A percentile compares a stretch with the other conserved stretches of the same genome.
These are phyloP conservation scores for Penicillium capsulatum DNA, from an alignment of 2,329 filamentous ascomycete species.

Conservation along the genomic window DNA sequence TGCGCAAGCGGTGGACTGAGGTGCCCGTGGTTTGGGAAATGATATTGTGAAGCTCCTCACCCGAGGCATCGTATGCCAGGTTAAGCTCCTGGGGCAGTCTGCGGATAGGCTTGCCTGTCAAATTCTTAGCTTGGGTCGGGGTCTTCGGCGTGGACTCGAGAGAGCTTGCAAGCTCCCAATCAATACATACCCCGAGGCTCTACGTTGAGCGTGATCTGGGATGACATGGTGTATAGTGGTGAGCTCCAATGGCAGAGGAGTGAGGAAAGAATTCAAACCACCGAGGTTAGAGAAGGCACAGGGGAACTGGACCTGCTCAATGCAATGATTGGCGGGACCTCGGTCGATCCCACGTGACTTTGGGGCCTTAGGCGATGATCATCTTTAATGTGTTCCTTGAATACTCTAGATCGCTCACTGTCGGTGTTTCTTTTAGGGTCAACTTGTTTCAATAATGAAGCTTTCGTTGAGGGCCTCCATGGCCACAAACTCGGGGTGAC, in stretches of 20 bases:
- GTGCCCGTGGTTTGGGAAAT: slow-evolving; percentile 53
- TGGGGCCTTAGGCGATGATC: slow-evolving; percentile 16
- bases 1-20: slow-evolving; percentile 57
- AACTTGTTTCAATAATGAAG: no score
- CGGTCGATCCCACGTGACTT: slow-evolving; percentile 21
- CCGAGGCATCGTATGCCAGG: slow-evolving; percentile 49
- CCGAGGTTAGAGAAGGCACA: background rate
- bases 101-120: slow-evolving; percentile 58
- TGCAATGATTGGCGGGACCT: slow-evolving; percentile 7
- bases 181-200: slow-evolving; percentile 40
- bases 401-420: slow-evolving; percentile 48
- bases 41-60: slow-evolving; percentile 54
- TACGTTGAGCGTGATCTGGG: slow-evolving; percentile 38
- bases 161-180: slow-evolving; percentile 5
- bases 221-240: slow-evolving; percentile 27
- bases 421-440: no score
- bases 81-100: slow-evolving; percentile 56
- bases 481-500: no score
- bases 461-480: no score
- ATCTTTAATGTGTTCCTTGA: slow-evolving; percentile 39
- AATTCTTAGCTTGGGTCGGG: slow-evolving; percentile 1
- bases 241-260: slow-evolving; percentile 2
- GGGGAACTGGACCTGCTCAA: slow-evolving; percentile 3
- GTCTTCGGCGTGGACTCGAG: background rate
- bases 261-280: background rate